Evolutionary conservation across 2,329 filamentous ascomycete genomes (phyloP).

Genomic region (Ambrosiella xylebori): DNA sequence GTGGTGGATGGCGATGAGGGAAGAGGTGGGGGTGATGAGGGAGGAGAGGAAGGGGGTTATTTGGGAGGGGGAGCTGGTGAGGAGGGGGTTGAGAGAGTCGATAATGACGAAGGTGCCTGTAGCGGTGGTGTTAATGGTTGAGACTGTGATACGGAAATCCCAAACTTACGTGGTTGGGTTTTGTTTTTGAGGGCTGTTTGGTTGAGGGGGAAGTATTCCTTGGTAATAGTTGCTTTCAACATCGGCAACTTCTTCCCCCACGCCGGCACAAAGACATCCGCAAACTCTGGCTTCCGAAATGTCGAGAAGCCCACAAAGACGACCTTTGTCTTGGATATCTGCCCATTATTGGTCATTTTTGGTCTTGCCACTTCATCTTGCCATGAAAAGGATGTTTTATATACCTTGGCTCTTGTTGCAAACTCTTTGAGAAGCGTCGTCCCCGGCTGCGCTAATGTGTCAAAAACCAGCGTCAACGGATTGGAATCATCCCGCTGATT

Average conservation of each 20-base stretch:
- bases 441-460: constrained; percentile 69
- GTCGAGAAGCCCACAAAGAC: constrained; percentile 68
- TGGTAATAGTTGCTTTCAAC: not conserved
- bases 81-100: constrained; percentile 59
- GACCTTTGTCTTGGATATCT: constrained; percentile 45
- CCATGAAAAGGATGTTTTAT: constrained; percentile 9
- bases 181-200: not conserved
- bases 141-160: not conserved
- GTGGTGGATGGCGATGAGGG: constrained; percentile 69
- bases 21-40: constrained; percentile 46
- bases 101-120: constrained; percentile 59
- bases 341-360: not conserved
- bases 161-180: constrained; percentile 3
- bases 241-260: constrained; percentile 36
- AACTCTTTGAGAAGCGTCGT: constrained; percentile 56
- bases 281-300: constrained; percentile 42
- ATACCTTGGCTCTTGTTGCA: constrained; percentile 54
- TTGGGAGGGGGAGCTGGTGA: constrained; percentile 33
- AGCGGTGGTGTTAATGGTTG: not conserved
- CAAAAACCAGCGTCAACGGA: constrained; percentile 71
- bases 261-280: constrained; percentile 50
- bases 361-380: not conserved
- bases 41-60: constrained; percentile 54
- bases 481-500: constrained; percentile 64
- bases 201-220: not conserved